Evolutionary conservation across 139 green algal species (phyloP).

Genomic region (Chlorella sp.): DNA sequence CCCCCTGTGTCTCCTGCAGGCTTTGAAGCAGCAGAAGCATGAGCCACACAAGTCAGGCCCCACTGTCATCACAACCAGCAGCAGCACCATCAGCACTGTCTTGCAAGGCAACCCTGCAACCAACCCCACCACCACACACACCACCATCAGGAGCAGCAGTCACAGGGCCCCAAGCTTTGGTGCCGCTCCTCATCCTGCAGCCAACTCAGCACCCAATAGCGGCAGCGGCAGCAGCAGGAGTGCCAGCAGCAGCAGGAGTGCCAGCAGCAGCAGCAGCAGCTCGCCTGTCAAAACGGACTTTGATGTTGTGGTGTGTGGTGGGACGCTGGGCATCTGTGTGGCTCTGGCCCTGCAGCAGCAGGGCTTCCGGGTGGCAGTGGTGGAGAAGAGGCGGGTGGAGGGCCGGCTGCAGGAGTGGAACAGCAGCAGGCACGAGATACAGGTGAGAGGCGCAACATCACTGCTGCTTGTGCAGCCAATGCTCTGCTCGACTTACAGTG

Average conservation of each 20-base stretch:
- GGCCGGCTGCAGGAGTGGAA: slow-evolving; percentile 71
- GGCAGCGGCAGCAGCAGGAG: too few species aligned
- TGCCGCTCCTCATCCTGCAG: not conserved
- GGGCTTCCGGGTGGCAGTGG: slow-evolving; percentile 35
- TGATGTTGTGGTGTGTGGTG: slow-evolving; percentile 79
- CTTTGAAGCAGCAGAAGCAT: slow-evolving; percentile 16
- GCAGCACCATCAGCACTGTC: not conserved
- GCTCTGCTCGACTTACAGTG: too few species aligned
- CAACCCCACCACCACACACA: not conserved
- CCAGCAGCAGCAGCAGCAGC: too few species aligned
- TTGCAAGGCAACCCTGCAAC: not conserved
- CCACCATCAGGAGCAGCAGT: not conserved
- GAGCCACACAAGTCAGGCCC: slow-evolving; percentile 33
- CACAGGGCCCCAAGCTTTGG: not conserved
- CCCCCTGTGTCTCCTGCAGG: not conserved
- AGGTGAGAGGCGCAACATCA: slow-evolving; percentile 19
- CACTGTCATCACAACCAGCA: slow-evolving; percentile 22
- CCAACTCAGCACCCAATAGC: too few species aligned
- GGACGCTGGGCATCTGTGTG: slow-evolving; percentile 81
- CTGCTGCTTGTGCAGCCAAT: too few species aligned
- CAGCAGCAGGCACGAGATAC: slow-evolving; percentile 61
- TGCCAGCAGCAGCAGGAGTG: too few species aligned
- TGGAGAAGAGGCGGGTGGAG: slow-evolving; percentile 52
- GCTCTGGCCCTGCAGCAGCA: slow-evolving; percentile 57
- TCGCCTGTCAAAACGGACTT: slow-evolving; percentile 39